Conservation (phyloP, 306 rosid species). For the Gillenia trifoliata region DNA sequence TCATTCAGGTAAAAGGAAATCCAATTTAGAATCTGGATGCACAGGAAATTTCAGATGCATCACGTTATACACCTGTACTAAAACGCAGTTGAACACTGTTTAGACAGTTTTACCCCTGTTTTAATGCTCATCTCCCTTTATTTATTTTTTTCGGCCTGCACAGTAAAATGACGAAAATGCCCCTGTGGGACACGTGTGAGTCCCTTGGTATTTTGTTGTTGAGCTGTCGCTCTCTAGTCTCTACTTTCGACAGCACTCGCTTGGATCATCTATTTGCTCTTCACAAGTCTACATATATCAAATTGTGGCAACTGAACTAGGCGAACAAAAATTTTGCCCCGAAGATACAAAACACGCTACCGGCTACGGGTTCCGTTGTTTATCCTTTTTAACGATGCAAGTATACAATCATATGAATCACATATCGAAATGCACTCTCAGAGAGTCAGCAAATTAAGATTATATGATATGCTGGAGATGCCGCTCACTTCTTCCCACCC, state of each 20-base stretch:
- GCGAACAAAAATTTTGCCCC: neutral
- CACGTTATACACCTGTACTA: too few relatives aligned
- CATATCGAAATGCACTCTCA: neutral
- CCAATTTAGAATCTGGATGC: neutral
- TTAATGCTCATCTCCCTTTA: too few relatives aligned
- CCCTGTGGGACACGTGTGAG: too few relatives aligned
- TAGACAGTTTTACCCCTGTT: too few relatives aligned
- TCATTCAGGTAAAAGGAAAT: neutral
- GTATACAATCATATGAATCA: slow-evolving; percentile 11
- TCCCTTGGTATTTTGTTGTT: too few relatives aligned
- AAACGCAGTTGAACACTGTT: too few relatives aligned
- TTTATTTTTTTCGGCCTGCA: too few relatives aligned
- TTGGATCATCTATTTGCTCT: slow-evolving; percentile 7
- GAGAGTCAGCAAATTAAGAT: neutral
- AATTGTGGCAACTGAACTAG: slow-evolving; percentile 1
- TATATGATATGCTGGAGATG: neutral
- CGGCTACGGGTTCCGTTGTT: too few relatives aligned
- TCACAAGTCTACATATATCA: neutral
- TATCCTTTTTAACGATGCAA: neutral
- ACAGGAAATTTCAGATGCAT: neutral
- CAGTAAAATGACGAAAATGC: too few relatives aligned
- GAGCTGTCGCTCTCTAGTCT: too few relatives aligned
- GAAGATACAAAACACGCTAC: neutral
- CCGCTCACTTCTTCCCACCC: slow-evolving; percentile 85
- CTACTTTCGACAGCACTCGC: too few relatives aligned